Percentiles rank a stretch among this genome's conserved stretches.
These are phyloP conservation scores for Melaleuca alternifolia DNA, from an alignment of 345 rosid species.

Conservation along the genomic window DNA sequence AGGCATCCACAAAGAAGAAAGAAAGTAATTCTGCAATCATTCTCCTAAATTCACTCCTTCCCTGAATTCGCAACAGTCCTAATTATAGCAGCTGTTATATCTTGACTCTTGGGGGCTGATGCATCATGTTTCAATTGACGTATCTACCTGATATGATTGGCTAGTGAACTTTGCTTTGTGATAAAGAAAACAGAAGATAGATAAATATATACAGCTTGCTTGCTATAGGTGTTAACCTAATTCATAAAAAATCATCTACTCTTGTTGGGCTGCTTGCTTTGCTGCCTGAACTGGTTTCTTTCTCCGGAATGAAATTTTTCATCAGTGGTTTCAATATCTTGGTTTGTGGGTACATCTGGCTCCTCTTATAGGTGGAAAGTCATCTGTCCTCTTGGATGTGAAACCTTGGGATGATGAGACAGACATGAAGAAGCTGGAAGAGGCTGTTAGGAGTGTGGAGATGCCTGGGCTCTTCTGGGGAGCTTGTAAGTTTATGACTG, in stretches of 20 bases:
- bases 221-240: not conserved
- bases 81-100: not conserved
- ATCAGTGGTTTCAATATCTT: not conserved
- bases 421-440: slow-evolving; percentile 93
- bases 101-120: not conserved
- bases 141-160: not conserved
- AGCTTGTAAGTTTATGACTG: slow-evolving; percentile 53
- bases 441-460: slow-evolving; percentile 50
- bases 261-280: not conserved
- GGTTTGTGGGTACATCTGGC: not conserved
- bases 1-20: slow-evolving; percentile 17
- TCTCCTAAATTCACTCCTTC: not conserved
- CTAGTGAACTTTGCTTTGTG: not conserved
- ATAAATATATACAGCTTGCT: not conserved
- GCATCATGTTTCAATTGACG: not conserved
- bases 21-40: not conserved
- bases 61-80: not conserved
- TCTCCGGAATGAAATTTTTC: not conserved
- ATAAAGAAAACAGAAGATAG: not conserved
- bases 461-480: slow-evolving; percentile 94
- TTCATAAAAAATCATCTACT: not conserved
- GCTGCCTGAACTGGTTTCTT: not conserved
- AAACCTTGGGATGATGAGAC: slow-evolving; percentile 99
- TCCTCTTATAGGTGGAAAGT: slow-evolving; percentile 62
- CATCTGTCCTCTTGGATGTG: slow-evolving; percentile 82